Evolutionary conservation across 2,329 filamentous ascomycete species (phyloP), one percentile per base, ranked within the genome.

Genomic region (Penicillium corylophilum): DNA sequence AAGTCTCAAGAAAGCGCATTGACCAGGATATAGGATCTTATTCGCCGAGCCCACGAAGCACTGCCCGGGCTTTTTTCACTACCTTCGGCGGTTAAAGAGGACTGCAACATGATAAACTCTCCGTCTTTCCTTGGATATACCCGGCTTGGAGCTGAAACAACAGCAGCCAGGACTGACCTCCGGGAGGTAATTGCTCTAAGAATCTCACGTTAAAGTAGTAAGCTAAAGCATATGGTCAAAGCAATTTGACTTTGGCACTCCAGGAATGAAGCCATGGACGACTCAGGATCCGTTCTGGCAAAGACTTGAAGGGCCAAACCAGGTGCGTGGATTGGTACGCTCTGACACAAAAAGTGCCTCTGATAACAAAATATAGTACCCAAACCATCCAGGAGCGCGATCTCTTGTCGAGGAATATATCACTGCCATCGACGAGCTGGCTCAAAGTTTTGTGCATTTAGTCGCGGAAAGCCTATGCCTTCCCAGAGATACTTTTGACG

Each of bases 391-490:
- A 15, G 65, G 63, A 0, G 56, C 58, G 1, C 51, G 64, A 48
- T 44, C 54, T 2, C 48, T 70, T 0, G 60, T 70, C 1, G 78
- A 82, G 53, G 71, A 78, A n/a, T 82, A 82, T 62, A 80, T 82
- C 64, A 51, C 56, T 0, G 69, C 70, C 48, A 80, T 81, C 68
- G 71, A 74, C 5, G 59, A 66, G 13, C 70, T 83, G 35, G 77
- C 77, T 44, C 76, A 72, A 18, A 66, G 73, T 42, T 82, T 82
- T 66, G 80, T 80, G n/a, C 76, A 74, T 9, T 70, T 78, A 7
- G 80, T 82, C 18, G 79, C 80, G n/a, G 79, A 83, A 63, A 75
- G 74, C 12, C 72, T 83, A n/a, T 77, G 74, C 0, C 71, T 83
- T 0, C 60, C 75, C 0, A 46, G 71, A 0, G 67, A 71, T 15